These are phyloP conservation scores for Stephanodiscus minutulus DNA, from an alignment of 108 stramenopile genomes.

Conservation along the genomic window DNA sequence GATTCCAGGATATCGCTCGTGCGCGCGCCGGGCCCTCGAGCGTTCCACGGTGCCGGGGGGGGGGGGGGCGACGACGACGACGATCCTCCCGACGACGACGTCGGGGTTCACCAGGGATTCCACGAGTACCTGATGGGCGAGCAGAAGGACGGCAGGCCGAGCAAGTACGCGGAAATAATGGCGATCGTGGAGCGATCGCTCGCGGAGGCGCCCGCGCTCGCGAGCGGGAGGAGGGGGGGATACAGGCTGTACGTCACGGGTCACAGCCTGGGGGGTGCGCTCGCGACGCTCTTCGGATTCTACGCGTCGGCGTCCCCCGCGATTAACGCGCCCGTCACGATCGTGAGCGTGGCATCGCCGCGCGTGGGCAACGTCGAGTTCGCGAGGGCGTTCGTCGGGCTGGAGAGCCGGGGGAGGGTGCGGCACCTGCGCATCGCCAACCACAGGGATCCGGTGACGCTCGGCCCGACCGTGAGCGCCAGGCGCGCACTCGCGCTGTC, in stretches of 20 bases:
- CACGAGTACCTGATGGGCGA: slow-evolving; percentile 68
- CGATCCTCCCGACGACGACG: not conserved
- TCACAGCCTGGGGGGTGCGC: slow-evolving; percentile 77
- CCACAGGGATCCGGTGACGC: slow-evolving; percentile 72
- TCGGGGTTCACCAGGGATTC: slow-evolving; percentile 69
- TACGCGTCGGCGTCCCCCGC: slow-evolving; percentile 50
- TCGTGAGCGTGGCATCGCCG: slow-evolving; percentile 67
- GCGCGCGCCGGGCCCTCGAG: slow-evolving; percentile 52
- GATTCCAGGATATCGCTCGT: slow-evolving; percentile 59
- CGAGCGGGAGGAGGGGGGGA: no score
- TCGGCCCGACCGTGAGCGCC: slow-evolving; percentile 62
- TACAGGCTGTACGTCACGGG: slow-evolving; percentile 71
- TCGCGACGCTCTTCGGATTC: slow-evolving; percentile 74
- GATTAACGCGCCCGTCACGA: slow-evolving; percentile 51
- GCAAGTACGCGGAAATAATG: slow-evolving; percentile 61
- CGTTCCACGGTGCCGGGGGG: no score
- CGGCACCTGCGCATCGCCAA: slow-evolving; percentile 78
- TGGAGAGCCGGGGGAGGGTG: slow-evolving; percentile 63
- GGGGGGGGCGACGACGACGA: not conserved
- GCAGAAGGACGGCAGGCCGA: slow-evolving; percentile 38
- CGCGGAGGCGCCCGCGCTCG: slow-evolving; percentile 37
- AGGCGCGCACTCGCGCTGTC: slow-evolving; percentile 49
- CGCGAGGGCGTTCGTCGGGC: slow-evolving; percentile 58
- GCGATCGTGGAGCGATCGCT: slow-evolving; percentile 47
- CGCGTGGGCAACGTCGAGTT: slow-evolving; percentile 68